phyloP scores from a whole-genome alignment of 73 alveolate species.

The Blepharisma japonicum region DNA sequence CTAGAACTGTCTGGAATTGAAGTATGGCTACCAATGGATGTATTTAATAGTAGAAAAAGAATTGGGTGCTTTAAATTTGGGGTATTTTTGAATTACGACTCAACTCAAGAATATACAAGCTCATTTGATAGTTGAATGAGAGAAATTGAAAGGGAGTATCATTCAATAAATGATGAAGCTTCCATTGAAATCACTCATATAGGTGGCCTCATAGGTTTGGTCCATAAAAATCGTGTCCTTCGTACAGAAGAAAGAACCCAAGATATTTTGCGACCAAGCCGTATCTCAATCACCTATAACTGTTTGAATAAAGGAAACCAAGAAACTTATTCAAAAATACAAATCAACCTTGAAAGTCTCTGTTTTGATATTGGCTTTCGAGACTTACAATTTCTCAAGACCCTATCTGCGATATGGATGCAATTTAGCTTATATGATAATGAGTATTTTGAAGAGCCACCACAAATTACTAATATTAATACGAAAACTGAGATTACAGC shows the following conservation, averaged over 20 bases:
- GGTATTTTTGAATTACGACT: background rate
- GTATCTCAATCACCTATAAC: background rate
- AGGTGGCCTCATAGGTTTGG: constrained; percentile 14
- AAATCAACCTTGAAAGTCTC: background rate
- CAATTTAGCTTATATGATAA: background rate
- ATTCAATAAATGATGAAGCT: background rate
- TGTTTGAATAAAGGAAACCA: background rate
- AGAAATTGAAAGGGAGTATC: constrained; percentile 6
- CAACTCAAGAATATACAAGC: background rate
- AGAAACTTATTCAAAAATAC: too few relatives aligned
- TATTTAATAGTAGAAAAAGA: background rate
- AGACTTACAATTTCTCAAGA: background rate
- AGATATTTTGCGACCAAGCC: background rate
- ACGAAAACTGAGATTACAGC: too few relatives aligned
- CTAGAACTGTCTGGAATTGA: background rate
- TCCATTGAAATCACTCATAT: constrained; percentile 15
- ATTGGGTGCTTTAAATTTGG: constrained; percentile 15
- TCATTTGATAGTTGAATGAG: background rate
- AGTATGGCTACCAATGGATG: constrained; percentile 3
- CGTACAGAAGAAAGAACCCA: constrained; percentile 18
- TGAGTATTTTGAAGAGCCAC: background rate
- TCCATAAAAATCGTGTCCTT: background rate
- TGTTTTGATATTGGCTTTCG: constrained; percentile 4
- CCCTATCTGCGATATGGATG: background rate
- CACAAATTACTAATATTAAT: too few relatives aligned